phyloP scores from a whole-genome alignment of 768 basidiomycete genomes.

The Serpula lacrymans region DNA sequence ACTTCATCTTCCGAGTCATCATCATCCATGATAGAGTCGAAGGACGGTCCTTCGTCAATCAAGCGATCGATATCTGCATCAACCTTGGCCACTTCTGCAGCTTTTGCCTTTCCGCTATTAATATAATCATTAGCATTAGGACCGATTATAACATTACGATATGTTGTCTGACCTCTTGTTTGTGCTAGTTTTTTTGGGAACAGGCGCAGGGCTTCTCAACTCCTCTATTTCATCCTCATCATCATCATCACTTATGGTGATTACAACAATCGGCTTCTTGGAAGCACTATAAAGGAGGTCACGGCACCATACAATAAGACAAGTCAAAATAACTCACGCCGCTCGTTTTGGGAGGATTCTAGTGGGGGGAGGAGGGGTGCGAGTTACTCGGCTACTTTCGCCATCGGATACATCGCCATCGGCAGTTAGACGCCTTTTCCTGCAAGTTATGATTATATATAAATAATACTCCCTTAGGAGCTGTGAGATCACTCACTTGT shows the following conservation, averaged over 20 bases:
- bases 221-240: constrained; percentile 41
- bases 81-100: constrained; percentile 8
- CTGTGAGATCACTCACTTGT: constrained; percentile 49
- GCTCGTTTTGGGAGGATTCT: constrained; percentile 54
- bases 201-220: constrained; percentile 34
- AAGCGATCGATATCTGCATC: constrained; percentile 11
- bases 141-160: background rate
- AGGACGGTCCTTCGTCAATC: constrained; percentile 14
- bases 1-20: constrained; percentile 45
- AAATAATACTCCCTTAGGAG: no score
- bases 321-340: constrained; percentile 50
- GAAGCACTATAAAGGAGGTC: background rate
- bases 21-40: constrained; percentile 58
- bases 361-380: constrained; percentile 37
- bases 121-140: background rate
- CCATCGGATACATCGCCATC: constrained; percentile 46
- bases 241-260: constrained; percentile 17
- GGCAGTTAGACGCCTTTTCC: constrained; percentile 54
- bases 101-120: background rate
- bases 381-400: constrained; percentile 29
- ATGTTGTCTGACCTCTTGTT: constrained; percentile 16
- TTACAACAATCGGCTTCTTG: constrained; percentile 33
- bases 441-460: constrained; percentile 18
- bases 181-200: constrained; percentile 4
- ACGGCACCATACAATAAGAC: background rate